phyloP scores from a whole-genome alignment of 805 yeast species.

The Lachancea sp. region DNA sequence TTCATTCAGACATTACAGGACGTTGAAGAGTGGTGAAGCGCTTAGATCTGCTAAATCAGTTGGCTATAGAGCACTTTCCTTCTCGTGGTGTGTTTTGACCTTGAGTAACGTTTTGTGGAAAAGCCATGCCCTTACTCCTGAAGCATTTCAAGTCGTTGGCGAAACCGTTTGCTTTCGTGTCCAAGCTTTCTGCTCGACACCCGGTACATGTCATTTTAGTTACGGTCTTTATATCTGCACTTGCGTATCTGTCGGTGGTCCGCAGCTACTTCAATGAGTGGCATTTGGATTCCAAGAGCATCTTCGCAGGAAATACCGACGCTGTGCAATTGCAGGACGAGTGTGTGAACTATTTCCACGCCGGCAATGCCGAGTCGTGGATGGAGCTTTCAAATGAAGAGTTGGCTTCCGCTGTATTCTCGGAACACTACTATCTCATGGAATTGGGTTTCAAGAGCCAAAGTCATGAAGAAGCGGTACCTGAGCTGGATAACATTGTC shows the following conservation, averaged over 20 bases:
- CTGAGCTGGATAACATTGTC: slow-evolving; percentile 29
- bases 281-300: slow-evolving; percentile 27
- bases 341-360: slow-evolving; percentile 26
- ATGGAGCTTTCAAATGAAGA: slow-evolving; percentile 17
- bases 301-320: slow-evolving; percentile 15
- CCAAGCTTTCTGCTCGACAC: slow-evolving; percentile 57
- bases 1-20: background rate
- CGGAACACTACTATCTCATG: slow-evolving; percentile 29
- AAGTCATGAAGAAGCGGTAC: slow-evolving; percentile 12
- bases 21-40: background rate
- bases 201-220: slow-evolving; percentile 83
- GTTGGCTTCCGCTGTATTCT: slow-evolving; percentile 8
- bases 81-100: background rate
- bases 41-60: background rate
- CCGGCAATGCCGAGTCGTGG: slow-evolving; percentile 19
- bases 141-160: slow-evolving; percentile 32
- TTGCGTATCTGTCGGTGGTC: slow-evolving; percentile 70
- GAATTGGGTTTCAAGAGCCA: slow-evolving; percentile 24
- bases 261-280: slow-evolving; percentile 52
- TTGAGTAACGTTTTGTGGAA: background rate
- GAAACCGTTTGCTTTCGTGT: slow-evolving; percentile 40
- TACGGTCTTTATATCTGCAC: slow-evolving; percentile 67
- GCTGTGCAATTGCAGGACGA: slow-evolving; percentile 20
- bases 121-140: slow-evolving; percentile 25
- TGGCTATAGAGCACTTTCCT: background rate